Percentiles rank a stretch among this genome's conserved stretches.
Evolutionary conservation across 345 rosid species (phyloP).

Genomic region (Sisymbrium altissimum): DNA sequence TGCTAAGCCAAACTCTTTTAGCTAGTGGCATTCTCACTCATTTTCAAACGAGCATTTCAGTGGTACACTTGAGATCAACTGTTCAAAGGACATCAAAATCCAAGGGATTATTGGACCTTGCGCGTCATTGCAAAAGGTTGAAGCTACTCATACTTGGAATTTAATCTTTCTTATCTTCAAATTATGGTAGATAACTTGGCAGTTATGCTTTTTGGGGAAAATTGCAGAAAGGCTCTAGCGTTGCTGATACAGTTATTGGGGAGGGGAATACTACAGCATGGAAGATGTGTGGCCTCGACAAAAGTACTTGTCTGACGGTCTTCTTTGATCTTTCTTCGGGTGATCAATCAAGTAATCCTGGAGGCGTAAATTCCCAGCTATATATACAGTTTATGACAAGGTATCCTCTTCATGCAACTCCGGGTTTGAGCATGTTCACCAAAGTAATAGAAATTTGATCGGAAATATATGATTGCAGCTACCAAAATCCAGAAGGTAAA

Average conservation of each 20-base stretch:
- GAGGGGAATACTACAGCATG: constrained; percentile 89
- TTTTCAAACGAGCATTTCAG: constrained; percentile 43
- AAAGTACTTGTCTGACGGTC: constrained; percentile 89
- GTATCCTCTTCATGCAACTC: constrained; percentile 35
- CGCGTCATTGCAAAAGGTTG: constrained; percentile 92
- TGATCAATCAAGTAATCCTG: constrained; percentile 61
- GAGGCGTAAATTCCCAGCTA: constrained; percentile 67
- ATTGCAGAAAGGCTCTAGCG: constrained; percentile 91
- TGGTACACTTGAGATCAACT: constrained; percentile 78
- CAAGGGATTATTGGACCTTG: constrained; percentile 97
- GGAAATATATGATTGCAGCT: constrained; percentile 51
- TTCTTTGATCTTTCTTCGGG: constrained; percentile 89
- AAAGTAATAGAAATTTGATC: constrained; percentile 22
- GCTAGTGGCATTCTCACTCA: constrained; percentile 26
- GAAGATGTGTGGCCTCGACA: constrained; percentile 99
- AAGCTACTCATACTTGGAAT: constrained; percentile 13
- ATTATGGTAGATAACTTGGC: background rate
- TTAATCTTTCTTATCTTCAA: background rate
- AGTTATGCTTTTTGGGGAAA: constrained; percentile 10
- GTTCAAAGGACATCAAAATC: constrained; percentile 93
- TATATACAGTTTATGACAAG: constrained; percentile 91
- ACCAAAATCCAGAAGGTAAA: constrained; percentile 72
- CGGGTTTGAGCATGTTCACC: constrained; percentile 8
- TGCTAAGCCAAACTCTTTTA: background rate
- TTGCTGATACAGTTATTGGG: constrained; percentile 79